Evolutionary conservation across 257 asterid species (phyloP).

Genomic region (Jacaranda copaia): DNA sequence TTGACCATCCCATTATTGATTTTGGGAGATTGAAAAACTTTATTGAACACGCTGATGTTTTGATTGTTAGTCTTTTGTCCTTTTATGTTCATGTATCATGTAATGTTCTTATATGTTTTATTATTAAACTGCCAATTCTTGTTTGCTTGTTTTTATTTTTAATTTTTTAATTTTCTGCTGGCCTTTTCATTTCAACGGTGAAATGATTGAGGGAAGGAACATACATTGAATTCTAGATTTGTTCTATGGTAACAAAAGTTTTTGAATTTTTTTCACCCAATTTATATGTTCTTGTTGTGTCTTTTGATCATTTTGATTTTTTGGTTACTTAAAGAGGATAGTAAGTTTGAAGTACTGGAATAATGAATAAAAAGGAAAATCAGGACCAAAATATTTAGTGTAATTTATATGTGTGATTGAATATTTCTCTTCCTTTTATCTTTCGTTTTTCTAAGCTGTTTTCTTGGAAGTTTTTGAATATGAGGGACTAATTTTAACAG

Average conservation of each 20-base stretch:
- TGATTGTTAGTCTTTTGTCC: conserved; percentile 9
- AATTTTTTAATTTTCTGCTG: background rate
- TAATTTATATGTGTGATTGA: background rate
- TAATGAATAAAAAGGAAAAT: conserved; percentile 6
- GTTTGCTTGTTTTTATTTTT: background rate
- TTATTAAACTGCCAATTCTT: background rate
- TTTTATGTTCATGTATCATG: conserved; percentile 17
- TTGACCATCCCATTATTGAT: background rate
- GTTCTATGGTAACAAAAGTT: background rate
- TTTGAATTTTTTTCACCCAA: background rate
- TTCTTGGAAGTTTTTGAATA: background rate
- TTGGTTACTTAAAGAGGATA: background rate
- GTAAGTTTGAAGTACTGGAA: conserved; percentile 9
- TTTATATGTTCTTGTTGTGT: background rate
- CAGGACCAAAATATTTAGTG: background rate
- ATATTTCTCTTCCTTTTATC: background rate
- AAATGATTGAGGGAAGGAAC: background rate
- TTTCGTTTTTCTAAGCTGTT: background rate
- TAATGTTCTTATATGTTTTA: background rate
- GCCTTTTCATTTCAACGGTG: background rate
- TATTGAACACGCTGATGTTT: background rate
- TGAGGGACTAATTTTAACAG: background rate
- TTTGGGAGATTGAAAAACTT: background rate
- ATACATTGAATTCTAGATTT: background rate
- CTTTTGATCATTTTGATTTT: background rate